Conservation (phyloP, 768 basidiomycete species). For the Psilocybe cubensis region DNA sequence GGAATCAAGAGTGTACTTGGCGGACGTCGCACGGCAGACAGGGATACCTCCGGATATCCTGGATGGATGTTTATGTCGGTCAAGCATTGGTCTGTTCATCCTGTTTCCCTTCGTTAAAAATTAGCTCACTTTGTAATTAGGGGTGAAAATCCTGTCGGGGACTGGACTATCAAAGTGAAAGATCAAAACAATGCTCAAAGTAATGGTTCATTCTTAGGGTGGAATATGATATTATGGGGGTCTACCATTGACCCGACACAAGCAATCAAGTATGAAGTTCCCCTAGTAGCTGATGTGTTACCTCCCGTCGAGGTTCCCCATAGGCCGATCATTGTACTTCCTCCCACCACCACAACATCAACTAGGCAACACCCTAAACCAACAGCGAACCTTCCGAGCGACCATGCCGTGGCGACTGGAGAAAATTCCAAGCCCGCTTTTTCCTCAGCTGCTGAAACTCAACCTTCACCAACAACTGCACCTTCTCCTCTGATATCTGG, state of each 20-base stretch:
- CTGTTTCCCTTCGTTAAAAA: slow-evolving; percentile 1
- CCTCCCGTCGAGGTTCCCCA: slow-evolving; percentile 43
- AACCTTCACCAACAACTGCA: slow-evolving; percentile 29
- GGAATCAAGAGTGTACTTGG: slow-evolving; percentile 88
- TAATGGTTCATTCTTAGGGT: slow-evolving; percentile 79
- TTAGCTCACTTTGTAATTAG: slow-evolving; percentile 43
- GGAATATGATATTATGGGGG: slow-evolving; percentile 95
- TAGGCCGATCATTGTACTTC: slow-evolving; percentile 35
- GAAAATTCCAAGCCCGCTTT: slow-evolving; percentile 82
- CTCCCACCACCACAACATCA: slow-evolving; percentile 39
- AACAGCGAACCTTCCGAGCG: slow-evolving; percentile 84
- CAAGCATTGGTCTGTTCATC: slow-evolving; percentile 85
- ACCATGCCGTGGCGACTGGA: slow-evolving; percentile 80
- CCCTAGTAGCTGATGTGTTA: slow-evolving; percentile 52
- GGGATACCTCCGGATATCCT: slow-evolving; percentile 69
- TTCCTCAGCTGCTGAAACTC: slow-evolving; percentile 32
- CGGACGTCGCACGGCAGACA: slow-evolving; percentile 67
- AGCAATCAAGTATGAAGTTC: slow-evolving; percentile 65
- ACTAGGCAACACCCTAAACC: slow-evolving; percentile 77
- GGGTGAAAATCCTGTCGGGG: slow-evolving; percentile 91
- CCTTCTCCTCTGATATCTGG: slow-evolving; percentile 48
- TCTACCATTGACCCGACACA: slow-evolving; percentile 74
- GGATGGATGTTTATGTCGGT: slow-evolving; percentile 99
- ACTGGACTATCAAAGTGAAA: slow-evolving; percentile 87
- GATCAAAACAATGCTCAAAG: slow-evolving; percentile 66